Percentiles rank a stretch among this genome's conserved stretches.
These are phyloP conservation scores for Diplodia intermedia DNA, from an alignment of 2,329 filamentous ascomycete genomes.

Conservation along the genomic window DNA sequence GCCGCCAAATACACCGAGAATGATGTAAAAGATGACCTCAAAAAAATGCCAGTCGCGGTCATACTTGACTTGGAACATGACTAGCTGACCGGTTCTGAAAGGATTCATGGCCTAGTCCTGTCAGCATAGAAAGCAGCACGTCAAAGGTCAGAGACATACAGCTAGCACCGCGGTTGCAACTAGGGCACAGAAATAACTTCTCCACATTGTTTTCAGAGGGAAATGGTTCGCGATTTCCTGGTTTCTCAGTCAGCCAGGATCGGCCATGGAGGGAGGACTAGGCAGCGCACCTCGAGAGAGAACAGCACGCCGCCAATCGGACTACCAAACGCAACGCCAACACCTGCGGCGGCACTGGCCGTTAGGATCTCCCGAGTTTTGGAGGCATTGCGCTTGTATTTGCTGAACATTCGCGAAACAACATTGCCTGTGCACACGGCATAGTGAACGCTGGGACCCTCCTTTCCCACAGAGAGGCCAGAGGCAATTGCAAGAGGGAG, in stretches of 20 bases:
- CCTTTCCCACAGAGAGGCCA: constrained; percentile 92
- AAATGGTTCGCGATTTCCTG: constrained; percentile 94
- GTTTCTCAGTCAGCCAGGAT: constrained; percentile 38
- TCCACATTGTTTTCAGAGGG: constrained; percentile 95
- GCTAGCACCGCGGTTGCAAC: constrained; percentile 92
- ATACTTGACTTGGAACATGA: constrained; percentile 99
- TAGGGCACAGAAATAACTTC: constrained; percentile 96
- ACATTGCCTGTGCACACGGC: constrained; percentile 97
- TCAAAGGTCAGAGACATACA: constrained; percentile 48
- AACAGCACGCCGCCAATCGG: constrained; percentile 97
- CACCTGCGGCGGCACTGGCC: constrained; percentile 91
- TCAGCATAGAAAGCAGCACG: constrained; percentile 9
- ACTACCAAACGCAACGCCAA: constrained; percentile 95
- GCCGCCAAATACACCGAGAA: constrained; percentile 91
- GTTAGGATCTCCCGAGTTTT: constrained; percentile 96
- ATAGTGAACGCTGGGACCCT: constrained; percentile 98
- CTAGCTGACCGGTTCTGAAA: constrained; percentile 93
- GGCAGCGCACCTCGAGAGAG: constrained; percentile 72
- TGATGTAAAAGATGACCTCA: constrained; percentile 88
- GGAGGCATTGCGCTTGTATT: constrained; percentile 88
- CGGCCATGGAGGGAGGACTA: background rate
- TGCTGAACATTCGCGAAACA: constrained; percentile 89
- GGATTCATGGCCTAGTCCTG: constrained; percentile 81
- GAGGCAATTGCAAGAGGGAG: constrained; percentile 92
- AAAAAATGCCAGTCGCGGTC: constrained; percentile 98